These are phyloP conservation scores for Grifola frondosa DNA, from an alignment of 1,284 basidiomycete genomes.

Conservation along the genomic window DNA sequence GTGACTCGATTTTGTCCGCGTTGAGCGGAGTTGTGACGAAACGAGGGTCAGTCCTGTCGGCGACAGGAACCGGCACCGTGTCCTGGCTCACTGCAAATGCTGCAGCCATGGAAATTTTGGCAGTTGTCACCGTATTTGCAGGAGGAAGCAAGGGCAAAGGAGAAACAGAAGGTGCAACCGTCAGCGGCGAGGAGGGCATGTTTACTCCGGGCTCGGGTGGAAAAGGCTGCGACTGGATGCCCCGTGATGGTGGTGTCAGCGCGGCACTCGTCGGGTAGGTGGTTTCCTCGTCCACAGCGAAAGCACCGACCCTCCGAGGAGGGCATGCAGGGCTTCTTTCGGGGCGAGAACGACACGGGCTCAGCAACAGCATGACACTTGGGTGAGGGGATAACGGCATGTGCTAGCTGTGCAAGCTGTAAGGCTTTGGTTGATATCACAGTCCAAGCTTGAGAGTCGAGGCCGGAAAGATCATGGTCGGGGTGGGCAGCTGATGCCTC, in stretches of 20 bases:
- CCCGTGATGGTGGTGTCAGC: conserved; percentile 21
- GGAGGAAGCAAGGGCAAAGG: conserved; percentile 8
- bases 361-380: too few relatives aligned
- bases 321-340: too few relatives aligned
- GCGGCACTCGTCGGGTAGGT: conserved; percentile 25
- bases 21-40: conserved; percentile 27
- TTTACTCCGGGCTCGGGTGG: conserved; percentile 1
- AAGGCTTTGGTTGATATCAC: too few relatives aligned
- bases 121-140: conserved; percentile 21
- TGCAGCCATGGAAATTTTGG: conserved; percentile 27
- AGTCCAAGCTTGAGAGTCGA: not conserved
- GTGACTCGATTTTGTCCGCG: conserved; percentile 11
- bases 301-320: conserved; percentile 27
- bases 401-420: too few relatives aligned
- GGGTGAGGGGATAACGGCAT: too few relatives aligned
- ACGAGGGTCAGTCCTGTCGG: conserved; percentile 27
- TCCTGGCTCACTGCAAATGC: conserved; percentile 20
- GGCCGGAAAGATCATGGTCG: conserved; percentile 21
- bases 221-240: conserved; percentile 11
- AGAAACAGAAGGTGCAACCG: conserved; percentile 24
- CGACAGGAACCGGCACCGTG: conserved; percentile 28
- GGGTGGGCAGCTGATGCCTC: conserved; percentile 17
- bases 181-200: conserved; percentile 17
- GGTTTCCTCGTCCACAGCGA: conserved; percentile 29
- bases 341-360: too few relatives aligned